Conservation (phyloP, 495 filamentous ascomycete genomes). For the Neurospora sp. region DNA sequence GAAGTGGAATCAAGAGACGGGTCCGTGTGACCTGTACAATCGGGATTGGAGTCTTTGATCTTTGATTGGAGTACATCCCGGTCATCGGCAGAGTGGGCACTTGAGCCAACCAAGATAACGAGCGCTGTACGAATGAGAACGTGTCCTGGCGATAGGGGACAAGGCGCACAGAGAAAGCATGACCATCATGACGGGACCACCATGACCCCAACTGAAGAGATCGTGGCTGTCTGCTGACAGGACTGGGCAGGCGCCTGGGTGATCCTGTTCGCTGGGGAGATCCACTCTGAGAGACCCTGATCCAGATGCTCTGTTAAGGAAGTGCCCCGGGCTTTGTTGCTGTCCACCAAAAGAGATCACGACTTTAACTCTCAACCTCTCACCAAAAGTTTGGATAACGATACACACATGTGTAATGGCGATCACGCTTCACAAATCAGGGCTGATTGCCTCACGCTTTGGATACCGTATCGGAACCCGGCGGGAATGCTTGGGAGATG, state of each 20-base stretch:
- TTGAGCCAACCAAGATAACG: not conserved
- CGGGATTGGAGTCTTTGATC: not conserved
- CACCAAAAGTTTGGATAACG: not conserved
- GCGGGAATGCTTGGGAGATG: too few species aligned
- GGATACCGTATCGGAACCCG: not conserved
- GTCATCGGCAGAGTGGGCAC: not conserved
- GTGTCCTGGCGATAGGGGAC: not conserved
- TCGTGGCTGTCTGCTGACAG: not conserved
- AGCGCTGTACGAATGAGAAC: not conserved
- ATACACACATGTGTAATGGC: not conserved
- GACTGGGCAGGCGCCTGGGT: not conserved
- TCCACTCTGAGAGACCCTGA: not conserved
- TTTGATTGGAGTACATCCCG: not conserved
- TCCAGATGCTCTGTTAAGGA: not conserved
- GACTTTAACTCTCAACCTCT: not conserved
- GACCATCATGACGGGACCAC: not conserved
- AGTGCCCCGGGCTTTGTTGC: not conserved
- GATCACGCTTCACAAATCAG: not conserved
- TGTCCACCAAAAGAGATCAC: not conserved
- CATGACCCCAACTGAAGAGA: not conserved
- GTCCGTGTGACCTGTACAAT: not conserved
- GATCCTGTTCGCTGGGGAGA: not conserved
- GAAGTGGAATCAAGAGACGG: not conserved
- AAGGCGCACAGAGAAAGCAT: not conserved
- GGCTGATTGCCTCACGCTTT: not conserved